Evolutionary conservation across 225 moss, liverwort and hornwort genomes (phyloP), one percentile per base, ranked within the genome.

Genomic region (Lunularia cruciata): DNA sequence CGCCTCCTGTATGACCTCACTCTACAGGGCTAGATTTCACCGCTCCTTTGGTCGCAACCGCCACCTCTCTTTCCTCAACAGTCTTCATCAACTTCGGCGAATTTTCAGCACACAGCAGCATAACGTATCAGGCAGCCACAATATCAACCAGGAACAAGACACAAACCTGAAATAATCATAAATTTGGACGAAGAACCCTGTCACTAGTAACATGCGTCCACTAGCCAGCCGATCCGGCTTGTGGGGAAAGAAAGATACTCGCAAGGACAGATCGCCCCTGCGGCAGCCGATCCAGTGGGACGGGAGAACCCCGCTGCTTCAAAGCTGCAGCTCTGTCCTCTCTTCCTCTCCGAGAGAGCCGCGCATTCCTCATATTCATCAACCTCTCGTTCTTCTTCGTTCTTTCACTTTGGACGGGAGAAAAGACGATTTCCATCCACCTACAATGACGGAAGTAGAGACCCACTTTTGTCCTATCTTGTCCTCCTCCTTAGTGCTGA

Each of bases 211-310:
- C 26, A 23, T 27, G 22, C 54, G 8, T 8, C 10, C 54, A 54
- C 54, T 27, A 26, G 54, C 28, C 11, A 26, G 54, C 28, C 11
- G 26, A 54, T 8, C 26, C 1, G n/a, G 8, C 10, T 25, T 23
- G 52, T 14, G 26, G 6, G 27, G 28, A 28, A 23, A 26, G 26
- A 26, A 12, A 13, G 1, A 54, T 27, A 26, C 27, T 26, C 26
- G 54, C 54, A n/a, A 27, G 26, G 54, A 54, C 27, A 54, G 54
- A 54, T 54, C 54, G 27, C 27, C 27, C 28, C 54, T 13, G n/a
- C 52, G 0, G 52, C 52, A 26, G 52, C 52, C 2, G 9, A 9
- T 10, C 25, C 52, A 52, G 52, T 9, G 52, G 19, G 6, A 26
- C 1, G 26, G 9, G 6, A 54, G 54, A 11, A 43, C 12, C 43